These are phyloP conservation scores for Cyberlindnera samutprakarnensis DNA, from an alignment of 805 yeast species.

Conservation along the genomic window DNA sequence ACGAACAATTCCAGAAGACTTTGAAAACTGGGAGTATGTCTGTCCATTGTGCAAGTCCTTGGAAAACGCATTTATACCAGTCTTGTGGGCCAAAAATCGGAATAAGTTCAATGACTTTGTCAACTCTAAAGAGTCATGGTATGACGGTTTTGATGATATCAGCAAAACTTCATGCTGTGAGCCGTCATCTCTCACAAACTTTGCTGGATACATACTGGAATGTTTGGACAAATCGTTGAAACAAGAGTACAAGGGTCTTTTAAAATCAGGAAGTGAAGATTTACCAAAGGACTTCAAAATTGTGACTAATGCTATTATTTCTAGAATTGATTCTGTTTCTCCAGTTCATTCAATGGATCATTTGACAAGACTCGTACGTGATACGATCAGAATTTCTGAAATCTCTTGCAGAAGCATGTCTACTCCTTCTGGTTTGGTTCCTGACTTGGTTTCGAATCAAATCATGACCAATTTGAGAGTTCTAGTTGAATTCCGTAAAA, in stretches of 20 bases:
- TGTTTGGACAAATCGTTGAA: constrained; percentile 4
- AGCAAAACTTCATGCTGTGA: constrained; percentile 5
- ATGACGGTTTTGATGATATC: constrained; percentile 10
- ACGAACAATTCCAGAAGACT: constrained; percentile 71
- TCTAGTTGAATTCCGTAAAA: constrained; percentile 28
- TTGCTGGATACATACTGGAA: constrained; percentile 10
- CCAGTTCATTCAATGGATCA: constrained; percentile 20
- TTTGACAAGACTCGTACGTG: constrained; percentile 33
- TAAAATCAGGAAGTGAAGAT: constrained; percentile 4
- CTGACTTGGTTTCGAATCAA: constrained; percentile 57
- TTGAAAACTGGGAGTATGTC: constrained; percentile 61
- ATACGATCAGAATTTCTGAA: constrained; percentile 59
- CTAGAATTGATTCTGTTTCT: constrained; percentile 27
- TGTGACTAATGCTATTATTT: constrained; percentile 4
- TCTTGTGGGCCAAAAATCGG: constrained; percentile 49
- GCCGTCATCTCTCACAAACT: neutral
- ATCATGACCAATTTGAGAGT: constrained; percentile 51
- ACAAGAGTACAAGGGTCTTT: constrained; percentile 2
- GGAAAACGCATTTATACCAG: constrained; percentile 77
- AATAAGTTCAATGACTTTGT: constrained; percentile 14
- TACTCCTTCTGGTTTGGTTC: constrained; percentile 34
- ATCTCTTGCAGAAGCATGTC: constrained; percentile 49
- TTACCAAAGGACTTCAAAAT: constrained; percentile 5
- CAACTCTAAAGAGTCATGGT: constrained; percentile 12
- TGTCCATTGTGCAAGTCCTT: constrained; percentile 91